phyloP scores from a whole-genome alignment of 2,329 filamentous ascomycete species.

The Bipolaris cookei region DNA sequence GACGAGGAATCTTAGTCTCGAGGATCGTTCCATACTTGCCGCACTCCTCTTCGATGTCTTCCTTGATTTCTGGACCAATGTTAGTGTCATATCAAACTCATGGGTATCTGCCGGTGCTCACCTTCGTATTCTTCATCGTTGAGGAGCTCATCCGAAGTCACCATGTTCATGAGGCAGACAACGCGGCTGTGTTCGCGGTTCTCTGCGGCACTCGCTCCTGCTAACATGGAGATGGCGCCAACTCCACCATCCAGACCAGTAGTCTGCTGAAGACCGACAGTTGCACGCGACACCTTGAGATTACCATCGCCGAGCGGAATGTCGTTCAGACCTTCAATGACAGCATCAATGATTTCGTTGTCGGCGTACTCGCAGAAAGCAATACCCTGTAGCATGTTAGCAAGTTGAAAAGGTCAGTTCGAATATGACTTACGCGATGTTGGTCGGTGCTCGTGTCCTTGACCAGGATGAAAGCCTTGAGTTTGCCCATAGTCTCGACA shows the following conservation, averaged over 20 bases:
- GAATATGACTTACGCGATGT: constrained; percentile 71
- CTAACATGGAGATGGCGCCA: constrained; percentile 96
- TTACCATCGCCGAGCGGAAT: constrained; percentile 91
- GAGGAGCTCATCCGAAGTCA: constrained; percentile 91
- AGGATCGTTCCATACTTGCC: constrained; percentile 84
- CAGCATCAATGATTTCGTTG: constrained; percentile 76
- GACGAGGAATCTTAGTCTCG: constrained; percentile 92
- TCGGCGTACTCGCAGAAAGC: constrained; percentile 96
- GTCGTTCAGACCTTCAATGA: constrained; percentile 87
- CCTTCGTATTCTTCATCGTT: constrained; percentile 96
- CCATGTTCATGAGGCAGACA: constrained; percentile 96
- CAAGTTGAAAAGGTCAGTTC: not conserved
- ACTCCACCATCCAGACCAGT: constrained; percentile 93
- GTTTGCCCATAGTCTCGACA: constrained; percentile 85
- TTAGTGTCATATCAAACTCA: constrained; percentile 9
- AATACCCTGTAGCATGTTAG: constrained; percentile 69
- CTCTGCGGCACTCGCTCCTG: constrained; percentile 81
- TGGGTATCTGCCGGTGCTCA: constrained; percentile 37
- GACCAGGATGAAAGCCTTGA: constrained; percentile 89
- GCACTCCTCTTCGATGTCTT: constrained; percentile 93
- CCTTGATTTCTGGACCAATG: constrained; percentile 79
- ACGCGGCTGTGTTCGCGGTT: constrained; percentile 78
- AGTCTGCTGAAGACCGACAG: constrained; percentile 92
- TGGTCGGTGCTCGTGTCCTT: constrained; percentile 86
- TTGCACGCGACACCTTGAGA: constrained; percentile 85